Evolutionary conservation across 2,329 filamentous ascomycete genomes (phyloP), one percentile per base, ranked within the genome.

Genomic region (Sporothrix pallida): DNA sequence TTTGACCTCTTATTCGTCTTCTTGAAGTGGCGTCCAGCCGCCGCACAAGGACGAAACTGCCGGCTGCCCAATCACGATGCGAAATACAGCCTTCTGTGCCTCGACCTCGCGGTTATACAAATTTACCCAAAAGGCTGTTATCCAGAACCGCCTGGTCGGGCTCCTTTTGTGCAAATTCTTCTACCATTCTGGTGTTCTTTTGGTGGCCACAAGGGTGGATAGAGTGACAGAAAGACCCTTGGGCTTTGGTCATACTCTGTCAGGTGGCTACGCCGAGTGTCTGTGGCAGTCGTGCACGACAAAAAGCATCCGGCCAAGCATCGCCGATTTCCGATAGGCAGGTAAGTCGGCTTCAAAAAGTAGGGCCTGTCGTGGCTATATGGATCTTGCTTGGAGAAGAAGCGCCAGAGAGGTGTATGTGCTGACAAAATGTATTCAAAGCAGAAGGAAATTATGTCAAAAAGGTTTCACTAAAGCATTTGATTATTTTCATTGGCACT

Each of bases 21-120:
- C 20, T 56, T 70, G 52, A 6, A 20, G 46, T 56, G 37, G 68
- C 13, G n/a, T n/a, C 6, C 8, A 44, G 50, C 48, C 67, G 67
- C 67, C 62, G 71, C 65, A 56, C 63, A 20, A 50, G 10, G 44
- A 67, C 23, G 20, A 67, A 70, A 26, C 58, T 71, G 52, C 31
- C 52, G 44, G 15, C 46, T n/a, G 12, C 46, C 63, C 72, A 73
- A 73, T 70, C 65, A 73, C 37, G 10, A 31, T 54, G 42, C 42
- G 7, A 23, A 54, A 31, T 3, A 63, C 17, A 26, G 8, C 10
- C 37, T 23, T 71, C 72, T 26, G 44, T 54, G 56, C 42, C 17
- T 62, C 54, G 69, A 37, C 31, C 31, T 5, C 31, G 31, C 31
- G 31, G n/a, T 37, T 50, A 42, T 17, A 26, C 68, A 37, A 70